Conservation (phyloP, 768 basidiomycete species). For the Leccinum rimulosum region DNA sequence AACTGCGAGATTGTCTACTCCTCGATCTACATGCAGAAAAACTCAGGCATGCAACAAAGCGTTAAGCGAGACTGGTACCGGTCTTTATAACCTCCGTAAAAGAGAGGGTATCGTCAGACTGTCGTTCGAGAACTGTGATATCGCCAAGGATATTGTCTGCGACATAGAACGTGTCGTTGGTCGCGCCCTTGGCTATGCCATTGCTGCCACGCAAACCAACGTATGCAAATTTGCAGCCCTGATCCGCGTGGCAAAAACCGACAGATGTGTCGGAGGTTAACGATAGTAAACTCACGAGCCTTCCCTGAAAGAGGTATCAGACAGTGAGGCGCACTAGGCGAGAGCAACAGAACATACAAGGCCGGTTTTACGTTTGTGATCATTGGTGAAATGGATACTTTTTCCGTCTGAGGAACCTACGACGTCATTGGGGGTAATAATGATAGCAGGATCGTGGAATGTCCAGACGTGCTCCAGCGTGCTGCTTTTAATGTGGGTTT, state of each 20-base stretch:
- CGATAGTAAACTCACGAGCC: slow-evolving; percentile 29
- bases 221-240: slow-evolving; percentile 61
- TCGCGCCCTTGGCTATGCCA: slow-evolving; percentile 51
- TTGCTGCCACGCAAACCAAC: slow-evolving; percentile 52
- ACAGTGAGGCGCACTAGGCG: neutral
- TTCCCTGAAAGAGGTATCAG: slow-evolving; percentile 15
- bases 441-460: slow-evolving; percentile 45
- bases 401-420: slow-evolving; percentile 63
- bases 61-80: slow-evolving; percentile 37
- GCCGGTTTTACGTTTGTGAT: slow-evolving; percentile 53
- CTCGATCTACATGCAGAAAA: slow-evolving; percentile 37
- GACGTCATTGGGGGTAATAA: slow-evolving; percentile 70
- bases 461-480: slow-evolving; percentile 55
- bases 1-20: slow-evolving; percentile 59
- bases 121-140: slow-evolving; percentile 54
- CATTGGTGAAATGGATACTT: slow-evolving; percentile 71
- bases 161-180: slow-evolving; percentile 66
- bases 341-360: slow-evolving; percentile 38
- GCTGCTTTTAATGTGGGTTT: slow-evolving; percentile 43
- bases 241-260: slow-evolving; percentile 59
- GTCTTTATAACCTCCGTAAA: slow-evolving; percentile 50
- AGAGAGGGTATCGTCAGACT: slow-evolving; percentile 56
- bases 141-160: slow-evolving; percentile 43
- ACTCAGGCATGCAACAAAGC: slow-evolving; percentile 3
- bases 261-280: slow-evolving; percentile 45